Evolutionary conservation across 306 rosid species (phyloP).

Genomic region (Gastrolobium villosum): DNA sequence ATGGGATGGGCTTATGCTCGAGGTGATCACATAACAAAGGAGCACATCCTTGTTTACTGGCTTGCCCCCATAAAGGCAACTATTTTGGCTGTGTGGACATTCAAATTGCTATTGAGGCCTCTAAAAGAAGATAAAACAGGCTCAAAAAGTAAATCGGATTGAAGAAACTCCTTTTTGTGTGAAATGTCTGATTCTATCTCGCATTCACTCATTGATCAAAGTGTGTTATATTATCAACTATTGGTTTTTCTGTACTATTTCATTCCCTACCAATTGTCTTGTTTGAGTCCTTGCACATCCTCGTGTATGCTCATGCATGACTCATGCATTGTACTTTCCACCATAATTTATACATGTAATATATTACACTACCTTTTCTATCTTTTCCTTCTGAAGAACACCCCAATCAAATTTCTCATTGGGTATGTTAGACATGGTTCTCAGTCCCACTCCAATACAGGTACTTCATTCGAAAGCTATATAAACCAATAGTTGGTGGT

Average conservation of each 20-base stretch:
- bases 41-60: constrained; percentile 92
- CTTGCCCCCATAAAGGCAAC: constrained; percentile 92
- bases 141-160: constrained; percentile 76
- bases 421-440: too few species aligned
- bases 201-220: constrained; percentile 11
- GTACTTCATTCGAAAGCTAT: too few species aligned
- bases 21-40: constrained; percentile 87
- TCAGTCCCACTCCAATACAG: too few species aligned
- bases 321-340: neutral
- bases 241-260: neutral
- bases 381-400: too few species aligned
- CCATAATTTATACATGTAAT: neutral
- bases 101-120: constrained; percentile 61
- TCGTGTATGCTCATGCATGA: neutral
- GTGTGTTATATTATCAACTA: neutral
- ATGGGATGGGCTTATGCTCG: constrained; percentile 98
- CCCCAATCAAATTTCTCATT: too few species aligned
- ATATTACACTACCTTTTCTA: too few species aligned
- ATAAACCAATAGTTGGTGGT: too few species aligned
- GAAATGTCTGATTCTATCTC: neutral
- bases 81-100: constrained; percentile 81
- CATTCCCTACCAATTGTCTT: neutral
- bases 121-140: constrained; percentile 55
- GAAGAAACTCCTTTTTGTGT: constrained; percentile 41
- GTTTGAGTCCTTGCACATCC: neutral